These are phyloP conservation scores for Erythrophleum fordii DNA, from an alignment of 306 rosid genomes.

Conservation along the genomic window DNA sequence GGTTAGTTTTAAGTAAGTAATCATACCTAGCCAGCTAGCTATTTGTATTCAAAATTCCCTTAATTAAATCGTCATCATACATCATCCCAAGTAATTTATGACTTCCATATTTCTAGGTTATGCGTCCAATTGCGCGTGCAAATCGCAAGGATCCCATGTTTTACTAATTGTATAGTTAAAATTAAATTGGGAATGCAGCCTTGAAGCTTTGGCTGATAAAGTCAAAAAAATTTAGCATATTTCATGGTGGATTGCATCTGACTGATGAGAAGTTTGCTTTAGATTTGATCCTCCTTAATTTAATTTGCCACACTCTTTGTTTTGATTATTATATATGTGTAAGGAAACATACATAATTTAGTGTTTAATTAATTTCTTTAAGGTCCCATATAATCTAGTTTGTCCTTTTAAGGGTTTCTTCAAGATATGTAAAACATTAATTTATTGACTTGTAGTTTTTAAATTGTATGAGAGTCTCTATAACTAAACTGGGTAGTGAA, in stretches of 20 bases:
- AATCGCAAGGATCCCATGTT: too few species aligned
- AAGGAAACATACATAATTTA: background rate
- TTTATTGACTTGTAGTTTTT: background rate
- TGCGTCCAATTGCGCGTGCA: conserved; percentile 31
- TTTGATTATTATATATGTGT: too few species aligned
- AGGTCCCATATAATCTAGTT: background rate
- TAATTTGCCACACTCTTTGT: background rate
- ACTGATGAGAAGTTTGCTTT: background rate
- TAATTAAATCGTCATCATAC: background rate
- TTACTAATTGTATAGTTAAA: too few species aligned
- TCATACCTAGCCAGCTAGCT: too few species aligned
- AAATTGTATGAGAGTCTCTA: background rate
- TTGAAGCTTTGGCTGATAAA: background rate
- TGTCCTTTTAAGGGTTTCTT: background rate
- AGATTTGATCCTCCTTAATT: background rate
- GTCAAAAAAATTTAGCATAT: conserved; percentile 1
- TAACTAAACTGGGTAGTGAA: conserved; percentile 13
- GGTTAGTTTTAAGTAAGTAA: too few species aligned
- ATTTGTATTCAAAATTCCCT: too few species aligned
- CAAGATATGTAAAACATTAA: background rate
- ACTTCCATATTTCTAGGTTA: too few species aligned
- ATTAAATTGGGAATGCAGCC: too few species aligned
- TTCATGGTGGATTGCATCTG: conserved; percentile 4
- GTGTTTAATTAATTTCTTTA: background rate
- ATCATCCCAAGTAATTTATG: background rate